These are phyloP conservation scores for Pleurotus platypus DNA, from an alignment of 768 basidiomycete genomes.

Conservation along the genomic window DNA sequence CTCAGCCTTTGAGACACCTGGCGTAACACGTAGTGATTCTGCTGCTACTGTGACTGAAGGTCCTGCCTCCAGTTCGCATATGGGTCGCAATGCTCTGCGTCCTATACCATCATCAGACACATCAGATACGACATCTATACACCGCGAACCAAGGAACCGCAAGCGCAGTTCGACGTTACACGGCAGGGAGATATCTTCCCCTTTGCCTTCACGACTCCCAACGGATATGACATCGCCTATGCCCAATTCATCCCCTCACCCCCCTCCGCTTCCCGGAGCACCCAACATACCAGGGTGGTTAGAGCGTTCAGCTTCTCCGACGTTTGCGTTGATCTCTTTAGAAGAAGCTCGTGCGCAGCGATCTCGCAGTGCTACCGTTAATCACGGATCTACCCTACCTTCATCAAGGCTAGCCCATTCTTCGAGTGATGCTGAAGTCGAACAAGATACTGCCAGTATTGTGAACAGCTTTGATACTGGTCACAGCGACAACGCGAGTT, in stretches of 20 bases:
- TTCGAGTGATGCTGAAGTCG: slow-evolving; percentile 23
- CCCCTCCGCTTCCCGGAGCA: slow-evolving; percentile 16
- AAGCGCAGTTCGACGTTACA: slow-evolving; percentile 33
- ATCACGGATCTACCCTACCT: slow-evolving; percentile 22
- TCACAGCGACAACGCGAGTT: slow-evolving; percentile 15
- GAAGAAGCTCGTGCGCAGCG: slow-evolving; percentile 79
- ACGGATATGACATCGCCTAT: slow-evolving; percentile 20
- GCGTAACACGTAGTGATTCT: slow-evolving; percentile 46
- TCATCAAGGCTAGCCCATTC: slow-evolving; percentile 20
- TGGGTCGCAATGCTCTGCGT: slow-evolving; percentile 27
- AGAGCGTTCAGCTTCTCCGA: slow-evolving; percentile 41
- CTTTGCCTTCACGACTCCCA: slow-evolving; percentile 37
- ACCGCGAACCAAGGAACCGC: slow-evolving; percentile 9
- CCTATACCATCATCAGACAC: slow-evolving; percentile 33
- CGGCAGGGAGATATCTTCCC: slow-evolving; percentile 55
- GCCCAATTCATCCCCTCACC: slow-evolving; percentile 20
- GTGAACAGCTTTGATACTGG: slow-evolving; percentile 21
- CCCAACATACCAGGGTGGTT: slow-evolving; percentile 45
- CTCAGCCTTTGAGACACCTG: slow-evolving; percentile 23
- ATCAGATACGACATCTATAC: slow-evolving; percentile 24
- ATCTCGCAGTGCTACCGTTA: slow-evolving; percentile 46
- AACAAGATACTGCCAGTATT: slow-evolving; percentile 21
- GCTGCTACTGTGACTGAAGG: slow-evolving; percentile 47
- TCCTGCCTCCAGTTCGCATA: slow-evolving; percentile 19
- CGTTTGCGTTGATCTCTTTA: slow-evolving; percentile 68